Percentiles rank a stretch among this genome's conserved stretches.
These are phyloP conservation scores for Polyplosphaeria fusca DNA, from an alignment of 495 filamentous ascomycete genomes.

Conservation along the genomic window DNA sequence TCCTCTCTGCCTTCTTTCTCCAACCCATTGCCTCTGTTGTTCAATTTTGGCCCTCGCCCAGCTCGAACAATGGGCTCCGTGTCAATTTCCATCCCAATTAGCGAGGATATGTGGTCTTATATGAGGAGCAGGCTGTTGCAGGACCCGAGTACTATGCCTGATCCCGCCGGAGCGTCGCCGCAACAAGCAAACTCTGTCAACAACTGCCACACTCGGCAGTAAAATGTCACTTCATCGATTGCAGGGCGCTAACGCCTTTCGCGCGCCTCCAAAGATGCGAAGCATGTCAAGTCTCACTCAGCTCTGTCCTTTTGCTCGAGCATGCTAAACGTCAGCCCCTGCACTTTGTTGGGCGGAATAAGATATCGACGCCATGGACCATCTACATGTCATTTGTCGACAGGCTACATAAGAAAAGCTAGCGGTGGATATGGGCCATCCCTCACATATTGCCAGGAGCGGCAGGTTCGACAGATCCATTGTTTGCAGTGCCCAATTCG, in stretches of 20 bases:
- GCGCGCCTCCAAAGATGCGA: constrained; percentile 4
- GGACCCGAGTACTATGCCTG: neutral
- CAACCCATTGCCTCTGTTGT: neutral
- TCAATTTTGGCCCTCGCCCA: neutral
- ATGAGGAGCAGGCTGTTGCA: neutral
- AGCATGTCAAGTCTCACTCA: constrained; percentile 10
- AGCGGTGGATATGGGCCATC: too few species aligned
- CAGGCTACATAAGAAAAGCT: too few species aligned
- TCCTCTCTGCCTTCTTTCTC: neutral
- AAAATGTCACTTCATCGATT: constrained; percentile 5
- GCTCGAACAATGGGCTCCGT: neutral
- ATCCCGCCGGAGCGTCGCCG: neutral
- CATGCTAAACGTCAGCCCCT: too few species aligned
- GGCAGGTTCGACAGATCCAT: too few species aligned
- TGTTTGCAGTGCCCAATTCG: too few species aligned
- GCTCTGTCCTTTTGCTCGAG: neutral
- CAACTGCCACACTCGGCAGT: constrained; percentile 16
- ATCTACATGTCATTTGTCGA: too few species aligned
- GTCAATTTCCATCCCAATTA: neutral
- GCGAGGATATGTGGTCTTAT: neutral
- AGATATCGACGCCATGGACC: too few species aligned
- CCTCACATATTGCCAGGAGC: too few species aligned
- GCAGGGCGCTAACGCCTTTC: constrained; percentile 21
- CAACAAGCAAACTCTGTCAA: neutral
- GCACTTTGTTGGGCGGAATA: too few species aligned